Evolutionary conservation across 192 early-diverging fungal genomes (phyloP), one percentile per base, ranked within the genome.

Genomic region (Coemansia sp.): DNA sequence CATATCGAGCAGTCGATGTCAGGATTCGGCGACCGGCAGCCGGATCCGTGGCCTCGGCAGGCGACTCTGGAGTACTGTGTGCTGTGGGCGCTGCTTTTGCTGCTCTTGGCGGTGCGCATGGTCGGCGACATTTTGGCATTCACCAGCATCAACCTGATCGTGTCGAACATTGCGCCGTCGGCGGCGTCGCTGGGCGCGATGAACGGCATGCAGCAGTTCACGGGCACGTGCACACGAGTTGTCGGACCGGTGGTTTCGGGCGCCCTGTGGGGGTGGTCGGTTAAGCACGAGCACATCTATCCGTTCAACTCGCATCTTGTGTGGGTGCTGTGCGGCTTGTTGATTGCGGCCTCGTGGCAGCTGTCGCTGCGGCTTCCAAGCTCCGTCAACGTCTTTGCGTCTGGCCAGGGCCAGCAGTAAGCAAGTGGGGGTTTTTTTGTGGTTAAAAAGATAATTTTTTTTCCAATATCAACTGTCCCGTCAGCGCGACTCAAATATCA

Each of bases 221-320:
- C 50, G 1, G 53, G 56, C 7, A 58, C 65, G 4, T 7, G 39
- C 2, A 46, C 45, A 7, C 41, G 67, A 12, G 48, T 75, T 3
- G 12, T 65, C 14, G 72, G 57, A 0, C 72, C 72, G 5, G 29
- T 68, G 2, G 12, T 64, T 4, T 56, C 72, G 1, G 72, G 66
- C 8, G n/a, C 31, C 2, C 35, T 68, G 9, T 68, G 72, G 72
- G 50, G 56, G 23, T 65, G 62, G 65, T 76, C 73, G 0, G 41
- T 62, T 32, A 65, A 69, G 58, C 57, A 70, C 39, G 32, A 53
- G 10, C 36, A 53, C 23, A 67, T 62, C 7, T 65, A 60, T 29
- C 73, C 73, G 6, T 65, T 76, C 50, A 60, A 62, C 48, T 60
- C 54, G 20, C 73, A 70, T 10, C 29, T 75, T 2, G 52, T 68